Conservation (phyloP, 208 protist genomes). For the Spongospora subterranea region DNA sequence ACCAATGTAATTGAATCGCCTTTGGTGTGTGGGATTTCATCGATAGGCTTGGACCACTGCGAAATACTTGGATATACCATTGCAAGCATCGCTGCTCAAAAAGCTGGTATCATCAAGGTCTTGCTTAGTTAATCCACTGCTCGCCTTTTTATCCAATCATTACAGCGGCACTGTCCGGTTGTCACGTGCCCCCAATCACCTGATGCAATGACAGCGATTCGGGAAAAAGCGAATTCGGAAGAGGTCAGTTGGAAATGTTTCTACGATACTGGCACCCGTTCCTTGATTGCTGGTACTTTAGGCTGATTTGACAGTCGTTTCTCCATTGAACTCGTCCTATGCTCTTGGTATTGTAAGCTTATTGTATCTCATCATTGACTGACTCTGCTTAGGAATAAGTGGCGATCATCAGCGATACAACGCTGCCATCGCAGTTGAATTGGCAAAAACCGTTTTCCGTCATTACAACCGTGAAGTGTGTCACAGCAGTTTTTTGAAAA, state of each 20-base stretch:
- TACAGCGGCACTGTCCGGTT: not conserved
- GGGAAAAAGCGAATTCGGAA: not conserved
- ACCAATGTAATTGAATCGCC: constrained; percentile 56
- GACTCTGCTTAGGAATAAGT: not conserved
- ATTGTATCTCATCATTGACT: not conserved
- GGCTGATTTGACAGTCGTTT: not conserved
- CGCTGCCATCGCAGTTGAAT: not conserved
- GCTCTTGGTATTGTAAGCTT: not conserved
- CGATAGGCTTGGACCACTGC: constrained; percentile 59
- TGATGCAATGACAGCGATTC: not conserved
- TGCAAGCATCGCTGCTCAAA: constrained; percentile 50
- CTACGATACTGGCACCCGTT: not conserved
- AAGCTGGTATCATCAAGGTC: constrained; percentile 58
- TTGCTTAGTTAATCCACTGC: not conserved
- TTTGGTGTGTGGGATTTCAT: constrained; percentile 26
- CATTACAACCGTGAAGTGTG: not conserved
- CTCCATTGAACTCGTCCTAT: not conserved
- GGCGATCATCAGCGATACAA: constrained; percentile 36
- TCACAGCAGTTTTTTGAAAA: not conserved
- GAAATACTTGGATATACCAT: constrained; percentile 53
- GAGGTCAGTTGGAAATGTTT: not conserved
- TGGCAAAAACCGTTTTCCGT: not conserved
- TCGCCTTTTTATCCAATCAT: not conserved
- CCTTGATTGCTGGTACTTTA: not conserved
- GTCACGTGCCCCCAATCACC: not conserved